Evolutionary conservation across 352 stramenopile genomes (phyloP), one percentile per base, ranked within the genome.

Genomic region (Globisporangium takayamanum): DNA sequence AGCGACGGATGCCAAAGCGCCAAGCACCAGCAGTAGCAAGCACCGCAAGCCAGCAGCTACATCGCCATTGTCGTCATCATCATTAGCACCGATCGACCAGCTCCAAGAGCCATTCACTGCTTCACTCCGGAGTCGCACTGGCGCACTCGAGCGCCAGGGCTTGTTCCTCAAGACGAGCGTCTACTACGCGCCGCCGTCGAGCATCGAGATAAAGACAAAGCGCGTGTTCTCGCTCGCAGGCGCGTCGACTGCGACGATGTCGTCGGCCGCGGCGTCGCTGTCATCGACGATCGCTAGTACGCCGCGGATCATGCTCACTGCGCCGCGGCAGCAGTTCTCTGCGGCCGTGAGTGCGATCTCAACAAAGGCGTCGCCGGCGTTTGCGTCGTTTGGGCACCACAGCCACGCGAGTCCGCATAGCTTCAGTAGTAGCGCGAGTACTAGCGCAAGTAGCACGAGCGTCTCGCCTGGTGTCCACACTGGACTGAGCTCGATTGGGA

Each of bases 321-420:
- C 81, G 12, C 85, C 83, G 25, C 72, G 81, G 0, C 85, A 91
- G 59, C 81, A 91, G 55, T 74, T 92, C 45, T 89, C 83, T 0
- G 83, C 85, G 3, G 84, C 84, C 6, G 77, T 93, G 50, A 92
- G 70, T 57, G 80, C 78, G 7, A 84, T 90, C 16, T 91, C 81
- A 18, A 88, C 80, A 0, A 92, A 89, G 56, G 76, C 80, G 1
- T 78, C 82, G 0, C 82, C 82, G 16, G 64, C 78, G n/a, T 89
- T 89, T 59, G 69, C 68, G 10, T 73, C 74, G 3, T 87, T 89
- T 50, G 72, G 78, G 20, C 65, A 80, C 25, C 64, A 80, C 57
- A 53, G 7, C 39, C 54, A 67, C 54, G 56, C 37, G 12, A 59
- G 47, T 11, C 46, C 62, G 4, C 37, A 58, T 18, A 36, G 50